phyloP scores from a whole-genome alignment of 73 alveolate species.

The Paramecium pentaurelia region DNA sequence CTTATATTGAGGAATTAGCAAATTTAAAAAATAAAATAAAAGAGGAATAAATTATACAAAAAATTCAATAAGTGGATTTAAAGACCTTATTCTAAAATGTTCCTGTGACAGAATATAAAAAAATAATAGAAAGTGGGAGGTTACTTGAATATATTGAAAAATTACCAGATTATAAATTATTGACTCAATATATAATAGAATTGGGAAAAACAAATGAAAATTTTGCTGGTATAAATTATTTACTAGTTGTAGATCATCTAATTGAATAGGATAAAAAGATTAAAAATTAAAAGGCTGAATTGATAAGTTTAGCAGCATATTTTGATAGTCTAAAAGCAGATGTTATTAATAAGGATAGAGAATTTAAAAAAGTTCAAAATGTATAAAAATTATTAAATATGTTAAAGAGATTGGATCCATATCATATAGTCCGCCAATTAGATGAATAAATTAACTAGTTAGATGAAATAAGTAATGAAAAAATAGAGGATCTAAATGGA shows the following conservation, averaged over 20 bases:
- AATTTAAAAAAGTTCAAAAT: background rate
- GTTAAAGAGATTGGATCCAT: background rate
- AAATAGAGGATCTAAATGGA: constrained; percentile 20
- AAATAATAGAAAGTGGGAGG: background rate
- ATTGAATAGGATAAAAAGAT: background rate
- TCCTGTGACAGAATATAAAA: background rate
- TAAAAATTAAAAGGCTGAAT: background rate
- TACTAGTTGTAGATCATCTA: background rate
- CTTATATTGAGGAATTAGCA: background rate
- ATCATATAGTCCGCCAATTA: background rate
- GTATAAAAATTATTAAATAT: background rate
- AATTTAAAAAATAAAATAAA: background rate
- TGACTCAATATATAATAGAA: constrained; percentile 9
- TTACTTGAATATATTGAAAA: background rate
- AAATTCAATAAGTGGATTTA: background rate
- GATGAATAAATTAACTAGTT: background rate
- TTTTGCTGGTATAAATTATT: constrained; percentile 10
- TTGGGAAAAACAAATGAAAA: constrained; percentile 10
- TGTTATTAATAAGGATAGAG: background rate
- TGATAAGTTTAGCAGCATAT: background rate
- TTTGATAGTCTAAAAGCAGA: background rate
- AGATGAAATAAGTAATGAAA: constrained; percentile 9
- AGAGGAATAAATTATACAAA: background rate
- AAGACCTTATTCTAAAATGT: background rate
- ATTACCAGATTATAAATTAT: constrained; percentile 14